A percentile compares a stretch with the other conserved stretches of the same genome.
phyloP scores from a whole-genome alignment of 1,284 basidiomycete genomes.

The Irpex sp. region DNA sequence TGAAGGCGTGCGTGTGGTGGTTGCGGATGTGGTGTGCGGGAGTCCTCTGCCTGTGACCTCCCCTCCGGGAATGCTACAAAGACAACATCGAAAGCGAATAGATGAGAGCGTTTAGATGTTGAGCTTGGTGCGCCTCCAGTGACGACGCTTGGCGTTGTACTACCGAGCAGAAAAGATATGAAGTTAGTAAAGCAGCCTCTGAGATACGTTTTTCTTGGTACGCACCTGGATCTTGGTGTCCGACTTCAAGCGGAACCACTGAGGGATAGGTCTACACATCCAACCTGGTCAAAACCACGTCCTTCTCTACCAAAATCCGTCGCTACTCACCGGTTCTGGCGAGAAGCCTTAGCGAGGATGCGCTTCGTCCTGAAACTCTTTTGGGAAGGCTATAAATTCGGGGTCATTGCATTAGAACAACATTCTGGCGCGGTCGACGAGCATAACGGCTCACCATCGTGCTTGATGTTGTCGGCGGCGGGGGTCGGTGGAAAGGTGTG shows the following conservation, averaged over 20 bases:
- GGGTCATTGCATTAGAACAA: not conserved
- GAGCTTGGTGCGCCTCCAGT: slow-evolving; percentile 94
- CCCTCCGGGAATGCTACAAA: slow-evolving; percentile 1
- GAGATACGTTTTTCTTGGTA: slow-evolving; percentile 1
- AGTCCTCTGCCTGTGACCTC: not conserved
- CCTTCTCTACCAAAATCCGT: not conserved
- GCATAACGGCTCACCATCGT: slow-evolving; percentile 27
- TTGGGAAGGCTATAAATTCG: slow-evolving; percentile 80
- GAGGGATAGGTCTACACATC: slow-evolving; percentile 80
- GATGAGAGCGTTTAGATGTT: slow-evolving; percentile 64
- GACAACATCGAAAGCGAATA: slow-evolving; percentile 6
- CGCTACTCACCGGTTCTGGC: slow-evolving; percentile 86
- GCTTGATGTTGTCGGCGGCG: slow-evolving; percentile 28
- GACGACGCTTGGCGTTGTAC: slow-evolving; percentile 94
- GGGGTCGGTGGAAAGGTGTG: slow-evolving; percentile 23
- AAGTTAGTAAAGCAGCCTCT: not conserved
- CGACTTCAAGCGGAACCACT: slow-evolving; percentile 98
- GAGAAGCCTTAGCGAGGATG: slow-evolving; percentile 92
- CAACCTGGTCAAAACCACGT: slow-evolving; percentile 6
- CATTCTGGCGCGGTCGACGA: not conserved
- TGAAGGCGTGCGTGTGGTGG: not conserved
- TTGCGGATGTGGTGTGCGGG: not conserved
- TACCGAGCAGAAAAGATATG: slow-evolving; percentile 20
- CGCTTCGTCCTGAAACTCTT: slow-evolving; percentile 97
- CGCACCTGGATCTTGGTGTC: slow-evolving; percentile 92